Conservation (phyloP, 345 rosid species). For the Arabis hirsuta region DNA sequence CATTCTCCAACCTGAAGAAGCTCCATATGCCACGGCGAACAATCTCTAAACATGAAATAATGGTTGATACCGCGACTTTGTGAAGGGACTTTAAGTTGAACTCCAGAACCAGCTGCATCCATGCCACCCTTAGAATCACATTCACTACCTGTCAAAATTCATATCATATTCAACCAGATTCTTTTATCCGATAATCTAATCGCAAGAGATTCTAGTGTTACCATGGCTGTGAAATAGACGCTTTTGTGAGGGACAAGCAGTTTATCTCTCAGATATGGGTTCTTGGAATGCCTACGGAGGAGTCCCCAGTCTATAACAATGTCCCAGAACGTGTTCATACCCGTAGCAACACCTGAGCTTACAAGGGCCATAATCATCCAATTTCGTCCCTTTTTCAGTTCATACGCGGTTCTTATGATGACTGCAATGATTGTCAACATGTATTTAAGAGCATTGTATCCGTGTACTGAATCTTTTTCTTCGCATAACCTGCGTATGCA, state of each 20-base stretch:
- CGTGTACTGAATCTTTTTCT: conserved; percentile 59
- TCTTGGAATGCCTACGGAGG: conserved; percentile 61
- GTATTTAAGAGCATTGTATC: conserved; percentile 68
- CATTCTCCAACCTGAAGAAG: conserved; percentile 63
- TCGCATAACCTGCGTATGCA: conserved; percentile 66
- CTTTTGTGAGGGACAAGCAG: conserved; percentile 65
- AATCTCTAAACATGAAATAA: conserved; percentile 65
- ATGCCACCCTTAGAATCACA: conserved; percentile 59
- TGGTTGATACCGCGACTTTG: conserved; percentile 51
- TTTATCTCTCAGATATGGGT: conserved; percentile 63
- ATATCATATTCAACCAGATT: conserved; percentile 4
- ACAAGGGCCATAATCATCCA: conserved; percentile 67
- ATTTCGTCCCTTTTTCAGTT: conserved; percentile 56
- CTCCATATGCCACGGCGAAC: conserved; percentile 75
- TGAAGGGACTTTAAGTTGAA: conserved; percentile 53
- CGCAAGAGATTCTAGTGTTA: conserved; percentile 34
- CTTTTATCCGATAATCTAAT: not conserved
- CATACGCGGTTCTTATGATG: conserved; percentile 59
- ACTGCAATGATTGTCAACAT: conserved; percentile 67
- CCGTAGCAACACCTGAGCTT: conserved; percentile 61
- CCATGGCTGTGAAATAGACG: conserved; percentile 74
- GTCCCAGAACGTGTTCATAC: conserved; percentile 69
- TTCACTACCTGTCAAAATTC: conserved; percentile 51
- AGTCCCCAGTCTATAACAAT: conserved; percentile 81
- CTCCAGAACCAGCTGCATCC: conserved; percentile 72